A percentile compares a stretch with the other conserved stretches of the same genome.
These are phyloP conservation scores for Pelargonium citronellum DNA, from an alignment of 441 rosid genomes.

Conservation along the genomic window DNA sequence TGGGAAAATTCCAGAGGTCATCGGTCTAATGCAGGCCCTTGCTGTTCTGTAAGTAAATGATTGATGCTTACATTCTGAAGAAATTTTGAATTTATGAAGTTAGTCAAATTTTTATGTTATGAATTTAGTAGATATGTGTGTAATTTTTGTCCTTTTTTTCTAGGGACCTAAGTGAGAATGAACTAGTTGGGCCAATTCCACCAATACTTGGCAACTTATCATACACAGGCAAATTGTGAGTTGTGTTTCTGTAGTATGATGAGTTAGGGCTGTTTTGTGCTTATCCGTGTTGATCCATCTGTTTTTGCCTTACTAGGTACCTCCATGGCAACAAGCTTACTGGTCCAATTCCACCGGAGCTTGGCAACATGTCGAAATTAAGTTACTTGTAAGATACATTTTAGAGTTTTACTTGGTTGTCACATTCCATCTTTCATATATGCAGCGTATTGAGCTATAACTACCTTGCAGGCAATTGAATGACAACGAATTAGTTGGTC, in stretches of 20 bases:
- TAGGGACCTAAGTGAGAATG: slow-evolving; percentile 90
- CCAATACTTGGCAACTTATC: slow-evolving; percentile 84
- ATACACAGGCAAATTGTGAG: slow-evolving; percentile 78
- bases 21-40: slow-evolving; percentile 94
- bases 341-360: slow-evolving; percentile 80
- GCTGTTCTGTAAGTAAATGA: slow-evolving; percentile 68
- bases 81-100: not conserved
- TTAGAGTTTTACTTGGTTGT: not conserved
- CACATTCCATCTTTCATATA: not conserved
- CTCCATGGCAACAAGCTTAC: slow-evolving; percentile 90
- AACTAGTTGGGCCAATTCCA: slow-evolving; percentile 72
- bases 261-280: not conserved
- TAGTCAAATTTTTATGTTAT: not conserved
- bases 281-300: not conserved
- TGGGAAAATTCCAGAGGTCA: slow-evolving; percentile 76
- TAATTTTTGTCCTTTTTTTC: not conserved
- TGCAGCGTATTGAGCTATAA: not conserved
- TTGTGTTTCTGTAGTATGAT: not conserved
- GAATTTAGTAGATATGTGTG: not conserved
- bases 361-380: slow-evolving; percentile 88
- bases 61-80: not conserved
- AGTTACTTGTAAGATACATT: slow-evolving; percentile 66
- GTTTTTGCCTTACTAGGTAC: slow-evolving; percentile 15
- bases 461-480: slow-evolving; percentile 58
- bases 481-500: slow-evolving; percentile 58